Conservation (phyloP, 2,329 filamentous ascomycete genomes). For the Pseudohalonectria lignicola region DNA sequence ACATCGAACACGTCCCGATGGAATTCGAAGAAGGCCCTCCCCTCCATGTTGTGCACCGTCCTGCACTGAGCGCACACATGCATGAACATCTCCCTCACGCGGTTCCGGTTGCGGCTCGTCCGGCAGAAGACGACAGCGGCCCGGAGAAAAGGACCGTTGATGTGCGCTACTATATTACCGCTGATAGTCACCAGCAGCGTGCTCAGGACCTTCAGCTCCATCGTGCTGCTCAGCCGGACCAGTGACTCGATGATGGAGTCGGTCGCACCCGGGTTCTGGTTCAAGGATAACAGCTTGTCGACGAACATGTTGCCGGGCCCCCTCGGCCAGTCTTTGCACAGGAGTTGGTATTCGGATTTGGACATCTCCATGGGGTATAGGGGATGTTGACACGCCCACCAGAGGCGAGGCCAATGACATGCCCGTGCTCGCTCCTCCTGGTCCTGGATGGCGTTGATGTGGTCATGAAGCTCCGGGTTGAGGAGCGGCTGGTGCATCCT, state of each 20-base stretch:
- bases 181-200: slow-evolving; percentile 44
- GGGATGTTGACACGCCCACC: slow-evolving; percentile 7
- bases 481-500: slow-evolving; percentile 22
- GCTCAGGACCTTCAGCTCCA: slow-evolving; percentile 39
- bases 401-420: not conserved
- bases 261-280: slow-evolving; percentile 41
- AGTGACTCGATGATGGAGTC: slow-evolving; percentile 47
- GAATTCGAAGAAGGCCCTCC: slow-evolving; percentile 35
- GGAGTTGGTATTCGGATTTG: slow-evolving; percentile 5
- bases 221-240: slow-evolving; percentile 35
- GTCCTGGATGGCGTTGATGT: not conserved
- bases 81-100: slow-evolving; percentile 26
- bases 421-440: not conserved
- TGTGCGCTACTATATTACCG: slow-evolving; percentile 32
- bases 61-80: slow-evolving; percentile 32
- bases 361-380: slow-evolving; percentile 10
- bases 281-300: slow-evolving; percentile 53
- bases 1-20: slow-evolving; percentile 20
- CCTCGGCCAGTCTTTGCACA: slow-evolving; percentile 11
- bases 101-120: slow-evolving; percentile 19
- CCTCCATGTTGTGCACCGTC: slow-evolving; percentile 34
- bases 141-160: slow-evolving; percentile 45
- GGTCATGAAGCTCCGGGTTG: too few relatives aligned
- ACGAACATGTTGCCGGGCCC: slow-evolving; percentile 39
- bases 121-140: slow-evolving; percentile 39